These are phyloP conservation scores for Saturnispora galanensis DNA, from an alignment of 805 yeast species.

Conservation along the genomic window DNA sequence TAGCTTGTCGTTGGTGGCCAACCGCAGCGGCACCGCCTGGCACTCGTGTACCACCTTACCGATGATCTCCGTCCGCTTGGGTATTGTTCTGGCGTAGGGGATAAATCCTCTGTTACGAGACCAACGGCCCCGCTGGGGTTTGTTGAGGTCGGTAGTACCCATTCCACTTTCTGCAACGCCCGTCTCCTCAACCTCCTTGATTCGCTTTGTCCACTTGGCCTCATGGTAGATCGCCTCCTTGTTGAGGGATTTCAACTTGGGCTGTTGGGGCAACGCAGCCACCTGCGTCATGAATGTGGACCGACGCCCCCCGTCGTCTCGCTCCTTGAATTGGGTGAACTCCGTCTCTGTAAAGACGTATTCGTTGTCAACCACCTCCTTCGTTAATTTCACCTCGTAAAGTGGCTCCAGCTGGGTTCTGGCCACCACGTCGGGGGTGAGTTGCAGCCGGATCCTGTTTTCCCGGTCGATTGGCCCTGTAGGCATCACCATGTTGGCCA, in stretches of 20 bases:
- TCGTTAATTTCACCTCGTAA: conserved; percentile 70
- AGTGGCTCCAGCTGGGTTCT: conserved; percentile 64
- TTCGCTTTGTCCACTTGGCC: conserved; percentile 24
- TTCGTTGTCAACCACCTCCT: conserved; percentile 74
- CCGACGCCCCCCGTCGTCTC: neutral
- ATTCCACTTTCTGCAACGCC: conserved; percentile 18
- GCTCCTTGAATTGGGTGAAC: conserved; percentile 46
- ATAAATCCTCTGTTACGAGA: conserved; percentile 27
- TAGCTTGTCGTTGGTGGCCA: conserved; percentile 54
- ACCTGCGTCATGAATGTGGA: conserved; percentile 41
- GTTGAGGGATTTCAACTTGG: conserved; percentile 33
- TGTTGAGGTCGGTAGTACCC: conserved; percentile 20
- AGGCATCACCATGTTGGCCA: conserved; percentile 73
- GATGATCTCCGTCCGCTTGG: conserved; percentile 72
- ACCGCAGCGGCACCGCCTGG: conserved; percentile 69
- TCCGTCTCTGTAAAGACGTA: conserved; percentile 85
- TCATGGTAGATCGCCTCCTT: conserved; percentile 27
- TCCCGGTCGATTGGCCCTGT: neutral
- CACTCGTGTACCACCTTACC: conserved; percentile 94
- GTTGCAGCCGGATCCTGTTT: conserved; percentile 43
- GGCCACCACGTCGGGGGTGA: conserved; percentile 39
- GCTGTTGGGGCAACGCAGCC: conserved; percentile 44
- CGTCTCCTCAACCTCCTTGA: conserved; percentile 16
- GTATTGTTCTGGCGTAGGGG: conserved; percentile 83
- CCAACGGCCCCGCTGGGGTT: conserved; percentile 7